phyloP scores from a whole-genome alignment of 1,284 basidiomycete species.

The Sanghuangporus sanghuang region DNA sequence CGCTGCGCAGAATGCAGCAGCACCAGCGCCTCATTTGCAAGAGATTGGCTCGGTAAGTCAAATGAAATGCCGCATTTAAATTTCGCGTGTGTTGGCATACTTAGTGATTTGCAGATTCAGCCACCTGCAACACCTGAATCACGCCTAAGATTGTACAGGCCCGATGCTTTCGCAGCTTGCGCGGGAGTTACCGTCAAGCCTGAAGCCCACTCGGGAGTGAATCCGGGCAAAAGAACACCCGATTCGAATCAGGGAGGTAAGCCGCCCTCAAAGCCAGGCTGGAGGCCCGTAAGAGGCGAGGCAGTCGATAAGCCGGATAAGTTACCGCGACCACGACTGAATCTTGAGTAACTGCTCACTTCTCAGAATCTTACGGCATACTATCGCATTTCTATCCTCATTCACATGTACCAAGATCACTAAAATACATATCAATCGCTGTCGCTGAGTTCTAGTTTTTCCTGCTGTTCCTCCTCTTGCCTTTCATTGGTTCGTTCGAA shows the following conservation, averaged over 20 bases:
- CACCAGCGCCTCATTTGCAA: conserved; percentile 44
- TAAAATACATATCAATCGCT: conserved; percentile 50
- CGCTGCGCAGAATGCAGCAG: conserved; percentile 45
- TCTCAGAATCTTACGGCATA: neutral
- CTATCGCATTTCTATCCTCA: neutral
- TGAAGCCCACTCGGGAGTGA: conserved; percentile 9
- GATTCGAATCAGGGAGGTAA: conserved; percentile 52
- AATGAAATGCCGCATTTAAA: conserved; percentile 1
- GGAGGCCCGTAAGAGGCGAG: conserved; percentile 19
- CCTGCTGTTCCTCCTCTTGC: conserved; percentile 60
- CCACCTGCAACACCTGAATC: conserved; percentile 14
- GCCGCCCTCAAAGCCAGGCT: conserved; percentile 37
- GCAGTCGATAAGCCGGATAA: neutral
- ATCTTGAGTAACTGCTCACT: conserved; percentile 1
- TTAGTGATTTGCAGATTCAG: conserved; percentile 10
- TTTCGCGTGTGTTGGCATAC: neutral
- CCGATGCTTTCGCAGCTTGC: conserved; percentile 21
- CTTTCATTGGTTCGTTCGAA: conserved; percentile 67
- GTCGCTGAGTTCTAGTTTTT: conserved; percentile 70
- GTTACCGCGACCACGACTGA: neutral
- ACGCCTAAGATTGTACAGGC: conserved; percentile 6
- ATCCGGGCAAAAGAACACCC: conserved; percentile 37
- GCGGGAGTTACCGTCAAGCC: conserved; percentile 27
- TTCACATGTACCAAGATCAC: neutral
- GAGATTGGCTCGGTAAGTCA: conserved; percentile 45